Percentiles rank a stretch among this genome's conserved stretches.
These are phyloP conservation scores for Cladosporium sp. DNA, from an alignment of 2,329 filamentous ascomycete genomes.

Conservation along the genomic window DNA sequence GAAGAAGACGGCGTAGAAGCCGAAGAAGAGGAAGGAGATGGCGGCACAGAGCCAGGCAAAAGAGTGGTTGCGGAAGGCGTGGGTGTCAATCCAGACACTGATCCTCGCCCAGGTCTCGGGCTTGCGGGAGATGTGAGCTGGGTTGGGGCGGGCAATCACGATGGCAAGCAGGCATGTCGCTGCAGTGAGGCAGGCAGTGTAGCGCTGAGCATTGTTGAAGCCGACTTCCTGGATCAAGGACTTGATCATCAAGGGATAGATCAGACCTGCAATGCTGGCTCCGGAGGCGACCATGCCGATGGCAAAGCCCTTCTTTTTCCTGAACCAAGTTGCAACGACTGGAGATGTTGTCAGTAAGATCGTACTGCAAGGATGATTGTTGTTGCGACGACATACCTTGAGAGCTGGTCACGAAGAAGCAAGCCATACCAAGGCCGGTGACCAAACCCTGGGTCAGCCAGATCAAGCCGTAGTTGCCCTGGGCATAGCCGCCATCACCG, in stretches of 20 bases:
- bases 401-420: constrained; percentile 48
- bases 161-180: constrained; percentile 39
- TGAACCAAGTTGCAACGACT: constrained; percentile 49
- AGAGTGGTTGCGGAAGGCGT: constrained; percentile 40
- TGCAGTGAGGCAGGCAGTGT: constrained; percentile 38
- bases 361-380: neutral
- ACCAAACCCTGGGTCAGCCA: constrained; percentile 46
- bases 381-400: constrained; percentile 36
- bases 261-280: constrained; percentile 38
- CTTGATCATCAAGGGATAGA: constrained; percentile 45
- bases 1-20: constrained; percentile 51
- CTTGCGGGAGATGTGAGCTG: constrained; percentile 35
- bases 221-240: constrained; percentile 39
- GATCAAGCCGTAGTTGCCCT: constrained; percentile 39
- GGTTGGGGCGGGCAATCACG: constrained; percentile 41
- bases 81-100: constrained; percentile 37
- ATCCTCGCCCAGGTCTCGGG: constrained; percentile 35
- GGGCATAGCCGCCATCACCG: constrained; percentile 30
- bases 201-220: constrained; percentile 42
- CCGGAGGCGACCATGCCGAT: constrained; percentile 49
- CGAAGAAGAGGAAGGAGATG: constrained; percentile 47
- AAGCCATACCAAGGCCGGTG: constrained; percentile 47
- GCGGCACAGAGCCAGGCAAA: constrained; percentile 42
- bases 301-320: constrained; percentile 42
- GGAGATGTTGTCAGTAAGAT: constrained; percentile 10